phyloP scores from a whole-genome alignment of 2,329 filamentous ascomycete species.

The Pseudocercospora pini-densiflorae region DNA sequence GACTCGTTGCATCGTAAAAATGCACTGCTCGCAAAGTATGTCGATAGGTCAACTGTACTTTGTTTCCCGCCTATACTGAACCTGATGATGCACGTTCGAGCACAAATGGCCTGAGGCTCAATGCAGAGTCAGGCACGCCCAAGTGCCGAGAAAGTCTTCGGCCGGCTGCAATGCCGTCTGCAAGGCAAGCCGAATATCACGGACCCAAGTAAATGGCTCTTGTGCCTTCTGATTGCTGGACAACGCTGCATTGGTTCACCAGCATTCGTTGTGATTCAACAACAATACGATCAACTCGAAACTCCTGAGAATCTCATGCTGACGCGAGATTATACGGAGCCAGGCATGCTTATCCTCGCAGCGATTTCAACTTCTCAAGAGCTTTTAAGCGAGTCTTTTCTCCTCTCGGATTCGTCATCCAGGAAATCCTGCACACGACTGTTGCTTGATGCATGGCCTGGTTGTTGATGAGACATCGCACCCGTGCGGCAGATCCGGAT shows the following conservation, averaged over 20 bases:
- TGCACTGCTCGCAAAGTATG: neutral
- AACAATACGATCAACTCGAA: neutral
- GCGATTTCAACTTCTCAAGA: neutral
- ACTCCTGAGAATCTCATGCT: neutral
- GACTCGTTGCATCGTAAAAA: neutral
- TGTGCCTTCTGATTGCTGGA: neutral
- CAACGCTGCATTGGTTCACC: neutral
- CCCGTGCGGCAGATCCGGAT: neutral
- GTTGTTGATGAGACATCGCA: no score
- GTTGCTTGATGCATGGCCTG: no score
- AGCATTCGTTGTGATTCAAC: neutral
- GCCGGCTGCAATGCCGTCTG: neutral
- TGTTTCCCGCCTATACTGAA: neutral
- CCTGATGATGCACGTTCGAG: neutral
- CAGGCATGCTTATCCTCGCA: neutral
- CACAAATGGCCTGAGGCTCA: neutral
- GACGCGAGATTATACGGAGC: neutral
- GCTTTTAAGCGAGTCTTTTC: neutral
- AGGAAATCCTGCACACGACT: no score
- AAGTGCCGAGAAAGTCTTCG: neutral
- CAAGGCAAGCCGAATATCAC: neutral
- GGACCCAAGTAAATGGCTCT: neutral
- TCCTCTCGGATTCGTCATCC: no score
- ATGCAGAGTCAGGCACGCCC: neutral
- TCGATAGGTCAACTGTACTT: neutral